phyloP scores from a whole-genome alignment of 768 basidiomycete genomes.

The Boletus rubropictus region DNA sequence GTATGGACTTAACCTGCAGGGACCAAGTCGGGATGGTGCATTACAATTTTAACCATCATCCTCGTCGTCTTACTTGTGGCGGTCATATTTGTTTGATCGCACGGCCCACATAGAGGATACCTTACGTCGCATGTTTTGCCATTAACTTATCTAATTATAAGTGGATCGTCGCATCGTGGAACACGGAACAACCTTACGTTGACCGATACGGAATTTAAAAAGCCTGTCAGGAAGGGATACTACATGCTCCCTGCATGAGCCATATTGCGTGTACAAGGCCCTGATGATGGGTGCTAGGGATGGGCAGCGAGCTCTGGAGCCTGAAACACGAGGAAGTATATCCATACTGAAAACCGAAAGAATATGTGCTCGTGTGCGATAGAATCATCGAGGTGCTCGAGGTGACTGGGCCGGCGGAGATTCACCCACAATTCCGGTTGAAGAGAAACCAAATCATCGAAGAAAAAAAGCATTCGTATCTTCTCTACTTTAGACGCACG shows the following conservation, averaged over 20 bases:
- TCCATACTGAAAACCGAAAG: background rate
- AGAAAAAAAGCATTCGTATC: background rate
- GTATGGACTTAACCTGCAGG: conserved; percentile 37
- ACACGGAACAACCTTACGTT: background rate
- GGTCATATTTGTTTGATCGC: conserved; percentile 63
- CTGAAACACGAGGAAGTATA: background rate
- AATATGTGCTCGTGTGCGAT: background rate
- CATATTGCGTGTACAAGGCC: background rate
- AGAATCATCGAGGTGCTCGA: background rate
- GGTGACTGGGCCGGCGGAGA: background rate
- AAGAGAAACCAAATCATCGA: background rate
- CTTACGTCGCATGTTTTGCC: conserved; percentile 2
- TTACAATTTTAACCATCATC: conserved; percentile 76
- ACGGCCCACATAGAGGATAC: conserved; percentile 5
- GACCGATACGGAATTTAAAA: background rate
- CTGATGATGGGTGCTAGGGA: background rate
- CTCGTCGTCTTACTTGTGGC: conserved; percentile 70
- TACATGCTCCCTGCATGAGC: background rate
- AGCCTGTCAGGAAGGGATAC: background rate
- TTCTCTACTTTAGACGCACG: background rate
- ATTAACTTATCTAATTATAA: conserved; percentile 16
- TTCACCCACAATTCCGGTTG: background rate
- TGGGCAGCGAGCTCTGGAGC: background rate
- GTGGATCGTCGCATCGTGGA: background rate
- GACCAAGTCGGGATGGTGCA: conserved; percentile 86